Percentiles rank a stretch among this genome's conserved stretches.
phyloP scores from a whole-genome alignment of 2,329 filamentous ascomycete species.

The Thielaviopsis musarum region DNA sequence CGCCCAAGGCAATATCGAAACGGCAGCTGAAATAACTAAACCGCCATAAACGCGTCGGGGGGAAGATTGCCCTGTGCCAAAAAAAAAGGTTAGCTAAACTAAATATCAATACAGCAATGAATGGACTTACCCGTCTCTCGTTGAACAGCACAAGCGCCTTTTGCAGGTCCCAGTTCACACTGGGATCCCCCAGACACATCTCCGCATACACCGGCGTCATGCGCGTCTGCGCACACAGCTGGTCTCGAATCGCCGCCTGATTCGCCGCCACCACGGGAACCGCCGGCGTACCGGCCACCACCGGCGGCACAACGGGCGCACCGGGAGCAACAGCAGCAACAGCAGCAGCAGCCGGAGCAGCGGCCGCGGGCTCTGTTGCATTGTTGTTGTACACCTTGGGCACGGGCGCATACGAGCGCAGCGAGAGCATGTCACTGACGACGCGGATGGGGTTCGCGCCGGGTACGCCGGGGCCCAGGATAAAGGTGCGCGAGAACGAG shows the following conservation, averaged over 20 bases:
- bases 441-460: conserved; percentile 52
- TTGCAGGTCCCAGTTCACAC: conserved; percentile 61
- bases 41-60: conserved; percentile 10
- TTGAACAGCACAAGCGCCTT: conserved; percentile 60
- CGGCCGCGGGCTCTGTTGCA: conserved; percentile 17
- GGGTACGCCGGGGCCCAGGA: conserved; percentile 57
- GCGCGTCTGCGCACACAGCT: conserved; percentile 60
- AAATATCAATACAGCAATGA: background rate
- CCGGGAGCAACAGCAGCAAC: conserved; percentile 9
- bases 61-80: conserved; percentile 7
- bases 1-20: background rate
- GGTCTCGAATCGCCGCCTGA: conserved; percentile 53
- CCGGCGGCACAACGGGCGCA: conserved; percentile 13
- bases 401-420: conserved; percentile 46
- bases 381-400: conserved; percentile 21
- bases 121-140: conserved; percentile 45
- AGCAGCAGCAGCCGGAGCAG: conserved; percentile 12
- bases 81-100: background rate
- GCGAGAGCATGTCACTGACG: conserved; percentile 59
- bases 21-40: background rate
- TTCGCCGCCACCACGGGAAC: conserved; percentile 26
- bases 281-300: conserved; percentile 15
- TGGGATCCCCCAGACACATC: conserved; percentile 54
- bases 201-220: conserved; percentile 67
- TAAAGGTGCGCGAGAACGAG: conserved; percentile 68